Conservation (phyloP, 441 rosid species). For the Adansonia grandidieri region DNA sequence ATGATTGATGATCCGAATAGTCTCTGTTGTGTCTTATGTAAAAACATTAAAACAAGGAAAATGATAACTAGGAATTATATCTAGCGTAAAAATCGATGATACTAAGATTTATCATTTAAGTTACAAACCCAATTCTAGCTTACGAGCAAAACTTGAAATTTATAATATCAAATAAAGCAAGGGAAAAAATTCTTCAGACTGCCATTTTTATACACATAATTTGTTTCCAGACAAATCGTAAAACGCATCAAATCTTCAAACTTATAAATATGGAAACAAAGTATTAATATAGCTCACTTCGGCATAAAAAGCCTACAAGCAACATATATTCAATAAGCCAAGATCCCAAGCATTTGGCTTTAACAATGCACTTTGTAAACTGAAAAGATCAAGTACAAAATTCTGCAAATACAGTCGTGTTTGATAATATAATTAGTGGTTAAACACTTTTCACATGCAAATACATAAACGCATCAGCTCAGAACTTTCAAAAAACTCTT, state of each 20-base stretch:
- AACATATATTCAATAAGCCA: not conserved
- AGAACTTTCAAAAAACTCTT: not conserved
- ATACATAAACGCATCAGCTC: not conserved
- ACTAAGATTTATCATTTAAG: not conserved
- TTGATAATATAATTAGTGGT: not conserved
- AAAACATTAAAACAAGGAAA: not conserved
- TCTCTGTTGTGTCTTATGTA: not conserved
- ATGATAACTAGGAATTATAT: not conserved
- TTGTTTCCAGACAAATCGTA: not conserved
- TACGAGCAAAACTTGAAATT: not conserved
- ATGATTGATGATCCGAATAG: not conserved
- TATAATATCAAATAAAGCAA: not conserved
- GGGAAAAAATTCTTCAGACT: too few species aligned
- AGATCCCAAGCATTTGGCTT: slow-evolving; percentile 10
- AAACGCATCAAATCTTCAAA: not conserved
- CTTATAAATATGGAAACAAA: not conserved
- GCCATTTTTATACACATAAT: not conserved
- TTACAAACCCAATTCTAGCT: not conserved
- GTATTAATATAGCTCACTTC: not conserved
- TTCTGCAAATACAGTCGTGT: not conserved
- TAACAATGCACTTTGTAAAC: not conserved
- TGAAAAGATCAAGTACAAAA: not conserved
- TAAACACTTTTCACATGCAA: not conserved
- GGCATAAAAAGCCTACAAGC: not conserved
- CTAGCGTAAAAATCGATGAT: not conserved